Evolutionary conservation across 768 basidiomycete species (phyloP).

Genomic region (Podaxis sp.): DNA sequence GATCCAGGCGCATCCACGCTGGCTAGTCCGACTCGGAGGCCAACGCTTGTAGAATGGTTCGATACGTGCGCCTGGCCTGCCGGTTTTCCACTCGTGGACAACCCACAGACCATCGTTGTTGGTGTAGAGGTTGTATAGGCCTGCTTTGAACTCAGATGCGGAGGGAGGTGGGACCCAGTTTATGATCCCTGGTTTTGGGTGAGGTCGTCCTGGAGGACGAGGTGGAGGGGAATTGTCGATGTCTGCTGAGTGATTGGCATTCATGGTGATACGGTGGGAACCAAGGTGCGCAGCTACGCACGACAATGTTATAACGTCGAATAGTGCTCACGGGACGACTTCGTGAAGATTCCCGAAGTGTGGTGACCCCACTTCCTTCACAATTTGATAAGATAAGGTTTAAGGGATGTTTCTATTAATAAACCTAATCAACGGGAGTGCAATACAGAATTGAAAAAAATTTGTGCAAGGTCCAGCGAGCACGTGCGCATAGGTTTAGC

Average conservation of each 20-base stretch:
- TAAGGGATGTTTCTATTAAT: neutral
- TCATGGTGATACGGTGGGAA: neutral
- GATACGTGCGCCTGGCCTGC: constrained; percentile 21
- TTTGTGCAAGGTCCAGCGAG: too few species aligned
- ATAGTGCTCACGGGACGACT: too few species aligned
- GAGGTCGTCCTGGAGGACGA: neutral
- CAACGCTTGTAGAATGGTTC: constrained; percentile 33
- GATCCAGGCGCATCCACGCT: constrained; percentile 35
- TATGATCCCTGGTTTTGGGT: neutral
- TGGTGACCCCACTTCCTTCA: neutral
- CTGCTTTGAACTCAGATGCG: constrained; percentile 11
- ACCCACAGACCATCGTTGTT: constrained; percentile 21
- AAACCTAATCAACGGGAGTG: neutral
- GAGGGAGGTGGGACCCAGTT: constrained; percentile 22
- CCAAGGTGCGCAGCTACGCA: neutral
- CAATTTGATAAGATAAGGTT: neutral
- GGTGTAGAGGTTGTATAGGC: constrained; percentile 19
- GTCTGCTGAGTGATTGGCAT: neutral
- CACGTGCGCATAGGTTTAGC: too few species aligned
- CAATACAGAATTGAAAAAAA: too few species aligned
- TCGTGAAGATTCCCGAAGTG: too few species aligned
- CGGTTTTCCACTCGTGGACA: constrained; percentile 17
- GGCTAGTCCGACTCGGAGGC: constrained; percentile 38
- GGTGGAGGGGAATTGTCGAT: neutral
- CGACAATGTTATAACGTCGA: neutral